phyloP scores from a whole-genome alignment of 208 protist genomes.

The Acanthamoeba culbertsoni region DNA sequence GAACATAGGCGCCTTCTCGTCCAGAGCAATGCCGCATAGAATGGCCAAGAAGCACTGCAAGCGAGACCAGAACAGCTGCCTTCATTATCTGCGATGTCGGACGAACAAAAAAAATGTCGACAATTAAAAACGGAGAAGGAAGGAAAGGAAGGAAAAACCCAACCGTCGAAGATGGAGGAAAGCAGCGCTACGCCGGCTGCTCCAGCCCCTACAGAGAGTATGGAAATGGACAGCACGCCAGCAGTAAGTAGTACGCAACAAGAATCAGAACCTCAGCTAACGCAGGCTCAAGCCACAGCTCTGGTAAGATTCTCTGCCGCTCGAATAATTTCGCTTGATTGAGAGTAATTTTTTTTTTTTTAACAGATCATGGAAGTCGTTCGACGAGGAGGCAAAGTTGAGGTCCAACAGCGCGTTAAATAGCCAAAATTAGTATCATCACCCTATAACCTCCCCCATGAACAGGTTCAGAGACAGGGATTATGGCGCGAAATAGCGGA shows the following conservation, averaged over 20 bases:
- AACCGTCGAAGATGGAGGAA: no score
- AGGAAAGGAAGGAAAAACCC: no score
- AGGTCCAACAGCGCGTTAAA: not conserved
- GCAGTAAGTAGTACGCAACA: not conserved
- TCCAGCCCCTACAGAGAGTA: no score
- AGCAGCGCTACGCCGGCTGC: no score
- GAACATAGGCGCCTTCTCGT: not conserved
- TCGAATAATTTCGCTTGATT: not conserved
- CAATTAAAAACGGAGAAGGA: no score
- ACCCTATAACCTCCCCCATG: not conserved
- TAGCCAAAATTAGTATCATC: not conserved
- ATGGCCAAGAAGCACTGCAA: not conserved
- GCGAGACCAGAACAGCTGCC: not conserved
- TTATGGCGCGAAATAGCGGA: not conserved
- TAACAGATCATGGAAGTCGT: slow-evolving; percentile 15
- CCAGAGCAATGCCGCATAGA: not conserved
- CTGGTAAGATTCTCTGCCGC: not conserved
- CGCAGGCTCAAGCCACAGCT: not conserved
- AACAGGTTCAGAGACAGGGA: not conserved
- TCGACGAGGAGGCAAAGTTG: not conserved
- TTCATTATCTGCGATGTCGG: no score
- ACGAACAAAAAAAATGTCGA: no score
- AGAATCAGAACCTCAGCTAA: not conserved
- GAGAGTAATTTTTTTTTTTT: not conserved
- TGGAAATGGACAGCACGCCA: not conserved